Evolutionary conservation across 2,329 filamentous ascomycete species (phyloP).

Genomic region (Colletotrichum tropicale): DNA sequence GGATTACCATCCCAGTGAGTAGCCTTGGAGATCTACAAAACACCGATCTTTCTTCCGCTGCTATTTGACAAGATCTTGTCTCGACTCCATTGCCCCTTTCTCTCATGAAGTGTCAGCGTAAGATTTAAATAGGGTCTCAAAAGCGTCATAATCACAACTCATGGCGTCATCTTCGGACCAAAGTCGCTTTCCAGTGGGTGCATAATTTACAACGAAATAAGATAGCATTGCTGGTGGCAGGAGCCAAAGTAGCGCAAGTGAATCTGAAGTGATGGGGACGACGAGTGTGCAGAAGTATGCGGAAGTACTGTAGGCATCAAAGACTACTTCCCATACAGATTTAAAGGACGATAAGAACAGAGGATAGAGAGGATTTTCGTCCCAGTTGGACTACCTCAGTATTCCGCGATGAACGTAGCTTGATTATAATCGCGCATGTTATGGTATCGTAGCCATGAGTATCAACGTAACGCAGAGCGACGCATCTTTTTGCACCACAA

Average conservation of each 20-base stretch:
- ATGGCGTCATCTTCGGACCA: rapidly evolving
- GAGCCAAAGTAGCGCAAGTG: too few relatives aligned
- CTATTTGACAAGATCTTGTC: too few relatives aligned
- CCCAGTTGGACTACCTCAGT: rapidly evolving
- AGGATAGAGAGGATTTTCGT: rapidly evolving
- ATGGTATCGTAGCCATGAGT: not conserved
- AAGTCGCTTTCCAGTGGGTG: too few relatives aligned
- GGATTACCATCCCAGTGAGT: rapidly evolving
- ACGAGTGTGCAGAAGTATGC: too few relatives aligned
- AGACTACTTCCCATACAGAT: rapidly evolving
- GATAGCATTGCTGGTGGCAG: not conserved
- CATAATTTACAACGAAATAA: not conserved
- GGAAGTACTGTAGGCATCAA: not conserved
- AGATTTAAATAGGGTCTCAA: not conserved
- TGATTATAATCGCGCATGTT: not conserved
- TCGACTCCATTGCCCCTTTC: not conserved
- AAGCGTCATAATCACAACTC: rapidly evolving
- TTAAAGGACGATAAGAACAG: not conserved
- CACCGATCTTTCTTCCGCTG: too few relatives aligned
- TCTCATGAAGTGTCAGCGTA: rapidly evolving
- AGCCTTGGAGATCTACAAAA: not conserved
- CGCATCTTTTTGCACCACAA: too few relatives aligned
- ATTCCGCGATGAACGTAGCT: not conserved
- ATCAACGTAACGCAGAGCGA: not conserved
- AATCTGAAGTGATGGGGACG: not conserved